These are phyloP conservation scores for Gossypium stocksii DNA, from an alignment of 345 rosid species.

Conservation along the genomic window DNA sequence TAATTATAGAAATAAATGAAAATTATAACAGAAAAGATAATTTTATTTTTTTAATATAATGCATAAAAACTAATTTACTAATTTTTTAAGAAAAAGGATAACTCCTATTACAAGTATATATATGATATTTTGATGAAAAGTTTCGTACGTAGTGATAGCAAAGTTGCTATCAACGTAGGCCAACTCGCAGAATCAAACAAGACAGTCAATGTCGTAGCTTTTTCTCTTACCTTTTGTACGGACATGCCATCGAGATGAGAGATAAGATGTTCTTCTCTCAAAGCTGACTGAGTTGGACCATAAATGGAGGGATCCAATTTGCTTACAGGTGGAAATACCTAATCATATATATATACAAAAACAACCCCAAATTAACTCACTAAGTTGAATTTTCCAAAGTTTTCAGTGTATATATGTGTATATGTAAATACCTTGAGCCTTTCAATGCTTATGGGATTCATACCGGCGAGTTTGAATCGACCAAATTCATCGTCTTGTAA, in stretches of 20 bases:
- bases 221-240: slow-evolving; percentile 39
- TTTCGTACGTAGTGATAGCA: too few species aligned
- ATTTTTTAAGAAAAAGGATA: too few species aligned
- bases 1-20: too few species aligned
- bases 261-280: slow-evolving; percentile 55
- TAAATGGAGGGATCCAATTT: slow-evolving; percentile 55
- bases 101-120: too few species aligned
- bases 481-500: slow-evolving; percentile 22
- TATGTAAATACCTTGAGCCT: slow-evolving; percentile 12
- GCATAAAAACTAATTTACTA: too few species aligned
- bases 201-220: neutral
- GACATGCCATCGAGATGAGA: slow-evolving; percentile 57
- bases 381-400: too few species aligned
- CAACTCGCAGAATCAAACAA: neutral
- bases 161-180: too few species aligned
- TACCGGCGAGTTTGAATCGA: slow-evolving; percentile 12
- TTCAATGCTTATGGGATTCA: slow-evolving; percentile 19
- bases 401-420: too few species aligned
- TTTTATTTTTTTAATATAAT: too few species aligned
- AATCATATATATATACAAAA: neutral
- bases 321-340: slow-evolving; percentile 58
- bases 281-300: slow-evolving; percentile 49
- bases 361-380: too few species aligned
- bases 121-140: too few species aligned
- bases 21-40: too few species aligned